A percentile compares a stretch with the other conserved stretches of the same genome.
Evolutionary conservation across 1,284 basidiomycete species (phyloP).

Genomic region (Ustilago curta): DNA sequence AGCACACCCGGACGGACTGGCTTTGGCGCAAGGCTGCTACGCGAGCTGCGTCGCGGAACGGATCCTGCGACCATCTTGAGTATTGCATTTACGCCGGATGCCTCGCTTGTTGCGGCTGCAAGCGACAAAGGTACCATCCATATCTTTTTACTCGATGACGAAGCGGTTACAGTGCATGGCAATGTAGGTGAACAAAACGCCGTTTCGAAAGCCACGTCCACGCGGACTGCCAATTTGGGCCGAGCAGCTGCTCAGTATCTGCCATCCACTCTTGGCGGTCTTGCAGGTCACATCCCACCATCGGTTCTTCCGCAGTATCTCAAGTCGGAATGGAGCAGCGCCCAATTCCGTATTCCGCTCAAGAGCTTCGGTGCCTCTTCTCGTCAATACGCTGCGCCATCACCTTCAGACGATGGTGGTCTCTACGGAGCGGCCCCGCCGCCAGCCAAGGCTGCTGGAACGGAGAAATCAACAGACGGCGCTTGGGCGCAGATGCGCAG

Average conservation of each 20-base stretch:
- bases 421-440: slow-evolving; percentile 12
- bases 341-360: slow-evolving; percentile 60
- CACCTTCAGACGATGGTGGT: slow-evolving; percentile 13
- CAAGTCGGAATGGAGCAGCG: slow-evolving; percentile 59
- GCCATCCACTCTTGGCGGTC: slow-evolving; percentile 39
- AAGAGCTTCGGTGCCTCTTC: slow-evolving; percentile 51
- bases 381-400: slow-evolving; percentile 17
- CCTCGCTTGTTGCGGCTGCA: slow-evolving; percentile 48
- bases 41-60: slow-evolving; percentile 58
- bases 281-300: slow-evolving; percentile 51
- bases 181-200: background rate
- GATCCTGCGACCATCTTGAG: slow-evolving; percentile 59
- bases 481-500: slow-evolving; percentile 61
- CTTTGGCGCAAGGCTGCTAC: slow-evolving; percentile 38
- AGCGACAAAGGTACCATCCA: slow-evolving; percentile 66
- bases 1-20: slow-evolving; percentile 35
- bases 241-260: slow-evolving; percentile 48
- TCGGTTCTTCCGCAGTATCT: slow-evolving; percentile 60
- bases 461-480: slow-evolving; percentile 57
- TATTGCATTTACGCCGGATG: slow-evolving; percentile 57
- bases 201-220: slow-evolving; percentile 5
- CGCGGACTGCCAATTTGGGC: slow-evolving; percentile 29
- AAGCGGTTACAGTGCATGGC: background rate
- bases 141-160: slow-evolving; percentile 47
- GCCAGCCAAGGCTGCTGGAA: slow-evolving; percentile 11